These are phyloP conservation scores for Cronartium quercuum DNA, from an alignment of 1,284 basidiomycete species.

Conservation along the genomic window DNA sequence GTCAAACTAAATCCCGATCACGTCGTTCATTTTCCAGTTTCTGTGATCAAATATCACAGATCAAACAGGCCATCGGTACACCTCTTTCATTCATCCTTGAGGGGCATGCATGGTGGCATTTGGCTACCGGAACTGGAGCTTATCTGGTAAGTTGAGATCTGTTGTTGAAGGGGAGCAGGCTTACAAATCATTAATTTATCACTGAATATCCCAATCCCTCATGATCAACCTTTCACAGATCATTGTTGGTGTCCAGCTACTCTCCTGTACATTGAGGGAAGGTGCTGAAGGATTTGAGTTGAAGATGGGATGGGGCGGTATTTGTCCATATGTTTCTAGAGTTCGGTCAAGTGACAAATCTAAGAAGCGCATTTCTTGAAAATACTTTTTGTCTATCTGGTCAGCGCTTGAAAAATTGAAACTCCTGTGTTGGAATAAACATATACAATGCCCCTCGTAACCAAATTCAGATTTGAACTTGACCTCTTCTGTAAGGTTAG, in stretches of 20 bases:
- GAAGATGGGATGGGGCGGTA: neutral
- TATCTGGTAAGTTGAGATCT: conserved; percentile 43
- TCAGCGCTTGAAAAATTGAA: no score
- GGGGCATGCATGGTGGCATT: conserved; percentile 55
- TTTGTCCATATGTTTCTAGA: conserved; percentile 27
- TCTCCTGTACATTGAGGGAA: conserved; percentile 30
- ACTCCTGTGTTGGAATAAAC: no score
- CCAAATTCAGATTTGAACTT: no score
- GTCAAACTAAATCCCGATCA: no score
- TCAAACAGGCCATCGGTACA: conserved; percentile 43
- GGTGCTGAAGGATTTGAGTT: conserved; percentile 33
- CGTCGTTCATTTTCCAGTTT: conserved; percentile 36
- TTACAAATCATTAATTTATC: no score
- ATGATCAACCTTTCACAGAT: neutral
- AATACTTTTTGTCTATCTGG: no score
- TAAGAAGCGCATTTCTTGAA: conserved; percentile 4
- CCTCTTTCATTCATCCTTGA: conserved; percentile 39
- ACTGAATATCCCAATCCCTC: no score
- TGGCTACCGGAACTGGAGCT: conserved; percentile 53
- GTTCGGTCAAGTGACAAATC: conserved; percentile 18
- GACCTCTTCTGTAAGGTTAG: no score
- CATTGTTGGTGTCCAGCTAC: conserved; percentile 24
- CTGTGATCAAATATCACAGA: conserved; percentile 40
- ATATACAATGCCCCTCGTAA: no score
- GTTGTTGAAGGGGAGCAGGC: no score